Percentiles rank a stretch among this genome's conserved stretches.
phyloP scores from a whole-genome alignment of 1,284 basidiomycete species.

The Leccinum insolens region DNA sequence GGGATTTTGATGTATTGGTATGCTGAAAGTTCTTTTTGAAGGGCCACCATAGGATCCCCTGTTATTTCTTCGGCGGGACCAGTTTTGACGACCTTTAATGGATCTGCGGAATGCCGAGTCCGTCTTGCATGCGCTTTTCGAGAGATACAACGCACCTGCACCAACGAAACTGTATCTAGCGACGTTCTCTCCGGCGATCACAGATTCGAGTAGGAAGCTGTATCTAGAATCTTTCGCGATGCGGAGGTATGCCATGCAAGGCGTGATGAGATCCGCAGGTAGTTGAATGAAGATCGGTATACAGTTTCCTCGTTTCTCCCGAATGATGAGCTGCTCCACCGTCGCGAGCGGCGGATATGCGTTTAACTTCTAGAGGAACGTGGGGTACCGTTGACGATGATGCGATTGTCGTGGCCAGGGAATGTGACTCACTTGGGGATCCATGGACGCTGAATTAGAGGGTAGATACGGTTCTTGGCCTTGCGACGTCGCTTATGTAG shows the following conservation, averaged over 20 bases:
- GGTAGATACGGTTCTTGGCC: conserved; percentile 1
- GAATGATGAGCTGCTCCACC: conserved; percentile 73
- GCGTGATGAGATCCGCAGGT: conserved; percentile 95
- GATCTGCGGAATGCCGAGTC: conserved; percentile 58
- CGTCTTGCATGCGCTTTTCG: neutral
- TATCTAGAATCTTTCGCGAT: conserved; percentile 91
- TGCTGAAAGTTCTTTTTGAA: conserved; percentile 86
- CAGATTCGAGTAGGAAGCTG: conserved; percentile 92
- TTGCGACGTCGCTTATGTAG: conserved; percentile 13
- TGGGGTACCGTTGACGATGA: conserved; percentile 4
- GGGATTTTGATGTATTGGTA: conserved; percentile 93
- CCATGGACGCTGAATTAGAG: conserved; percentile 44
- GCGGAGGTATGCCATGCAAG: conserved; percentile 95
- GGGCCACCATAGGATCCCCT: conserved; percentile 86
- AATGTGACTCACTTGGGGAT: conserved; percentile 53
- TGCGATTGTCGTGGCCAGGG: neutral
- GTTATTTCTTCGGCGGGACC: conserved; percentile 82
- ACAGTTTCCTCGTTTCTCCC: conserved; percentile 85
- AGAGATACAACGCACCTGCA: conserved; percentile 64
- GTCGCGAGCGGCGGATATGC: conserved; percentile 69
- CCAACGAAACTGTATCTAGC: conserved; percentile 97
- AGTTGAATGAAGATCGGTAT: conserved; percentile 93
- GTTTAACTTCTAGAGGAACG: conserved; percentile 54
- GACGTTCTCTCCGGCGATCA: conserved; percentile 88
- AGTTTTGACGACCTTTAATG: conserved; percentile 89